phyloP scores from a whole-genome alignment of 2,329 filamentous ascomycete species.

The Aspergillus thermomutatus region DNA sequence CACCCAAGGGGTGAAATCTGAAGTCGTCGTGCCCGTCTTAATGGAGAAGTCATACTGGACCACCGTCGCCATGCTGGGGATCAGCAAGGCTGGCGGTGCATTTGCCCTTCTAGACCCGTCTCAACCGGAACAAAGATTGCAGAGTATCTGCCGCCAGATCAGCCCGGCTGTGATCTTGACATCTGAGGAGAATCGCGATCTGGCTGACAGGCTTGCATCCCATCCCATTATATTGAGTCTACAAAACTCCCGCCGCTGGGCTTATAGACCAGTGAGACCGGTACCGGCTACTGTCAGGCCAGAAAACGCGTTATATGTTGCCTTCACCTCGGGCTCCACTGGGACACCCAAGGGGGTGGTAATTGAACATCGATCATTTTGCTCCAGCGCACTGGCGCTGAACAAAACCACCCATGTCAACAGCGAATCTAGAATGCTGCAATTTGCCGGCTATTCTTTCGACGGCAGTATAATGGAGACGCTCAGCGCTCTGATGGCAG shows the following conservation, averaged over 20 bases:
- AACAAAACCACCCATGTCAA: constrained; percentile 33
- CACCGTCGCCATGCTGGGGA: constrained; percentile 5
- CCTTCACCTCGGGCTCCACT: constrained; percentile 50
- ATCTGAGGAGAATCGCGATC: no score
- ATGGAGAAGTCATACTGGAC: constrained; percentile 11
- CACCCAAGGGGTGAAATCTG: constrained; percentile 19
- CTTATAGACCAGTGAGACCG: no score
- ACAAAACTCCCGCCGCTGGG: no score
- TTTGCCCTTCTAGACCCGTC: constrained; percentile 9
- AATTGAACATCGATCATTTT: constrained; percentile 54
- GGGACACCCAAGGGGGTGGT: constrained; percentile 54
- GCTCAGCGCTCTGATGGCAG: constrained; percentile 36
- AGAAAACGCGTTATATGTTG: neutral
- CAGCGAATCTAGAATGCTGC: constrained; percentile 27
- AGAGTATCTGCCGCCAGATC: constrained; percentile 8
- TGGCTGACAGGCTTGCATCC: no score
- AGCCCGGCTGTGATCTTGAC: no score
- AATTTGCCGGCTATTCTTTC: constrained; percentile 41
- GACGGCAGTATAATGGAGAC: constrained; percentile 35
- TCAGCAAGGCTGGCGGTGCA: constrained; percentile 11
- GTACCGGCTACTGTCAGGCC: no score
- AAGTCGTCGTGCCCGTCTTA: constrained; percentile 4
- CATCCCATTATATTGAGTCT: no score
- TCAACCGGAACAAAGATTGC: constrained; percentile 11
- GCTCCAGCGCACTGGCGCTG: constrained; percentile 49